Percentiles rank a stretch among this genome's conserved stretches.
Conservation (phyloP, 192 early-diverging fungal genomes). For the Coemansia sp. region DNA sequence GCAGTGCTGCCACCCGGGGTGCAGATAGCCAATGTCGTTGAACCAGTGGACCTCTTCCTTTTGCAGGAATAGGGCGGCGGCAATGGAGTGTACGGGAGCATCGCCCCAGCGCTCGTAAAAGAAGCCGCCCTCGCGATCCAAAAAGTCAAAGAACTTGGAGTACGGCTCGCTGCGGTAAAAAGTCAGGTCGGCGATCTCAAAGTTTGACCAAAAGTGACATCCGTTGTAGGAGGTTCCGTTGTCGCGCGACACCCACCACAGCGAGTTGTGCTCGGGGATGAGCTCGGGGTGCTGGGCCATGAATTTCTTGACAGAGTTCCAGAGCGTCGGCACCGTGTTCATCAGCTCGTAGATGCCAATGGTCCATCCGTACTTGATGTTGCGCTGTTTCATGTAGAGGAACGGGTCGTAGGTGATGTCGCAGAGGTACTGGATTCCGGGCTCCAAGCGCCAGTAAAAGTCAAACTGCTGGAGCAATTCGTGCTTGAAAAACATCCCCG, state of each 20-base stretch:
- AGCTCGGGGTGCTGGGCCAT: constrained; percentile 55
- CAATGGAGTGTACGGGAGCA: constrained; percentile 70
- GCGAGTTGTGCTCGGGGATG: constrained; percentile 25
- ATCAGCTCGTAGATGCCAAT: constrained; percentile 35
- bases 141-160: constrained; percentile 65
- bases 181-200: constrained; percentile 81
- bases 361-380: constrained; percentile 41
- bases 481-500: constrained; percentile 43
- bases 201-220: constrained; percentile 87
- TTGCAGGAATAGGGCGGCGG: constrained; percentile 60
- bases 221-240: constrained; percentile 58
- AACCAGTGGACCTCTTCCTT: constrained; percentile 69
- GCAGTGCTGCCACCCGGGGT: constrained; percentile 59
- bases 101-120: constrained; percentile 82
- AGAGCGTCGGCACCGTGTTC: constrained; percentile 43
- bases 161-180: constrained; percentile 68
- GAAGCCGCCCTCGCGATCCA: constrained; percentile 84
- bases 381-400: constrained; percentile 35
- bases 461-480: constrained; percentile 39
- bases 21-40: constrained; percentile 69
- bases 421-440: constrained; percentile 49
- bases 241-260: constrained; percentile 33
- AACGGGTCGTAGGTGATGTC: constrained; percentile 55
- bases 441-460: constrained; percentile 58
- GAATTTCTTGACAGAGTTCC: constrained; percentile 36